Conservation (phyloP, 371 early-diverging fungal species). For the Lichtheimia hyalospora region DNA sequence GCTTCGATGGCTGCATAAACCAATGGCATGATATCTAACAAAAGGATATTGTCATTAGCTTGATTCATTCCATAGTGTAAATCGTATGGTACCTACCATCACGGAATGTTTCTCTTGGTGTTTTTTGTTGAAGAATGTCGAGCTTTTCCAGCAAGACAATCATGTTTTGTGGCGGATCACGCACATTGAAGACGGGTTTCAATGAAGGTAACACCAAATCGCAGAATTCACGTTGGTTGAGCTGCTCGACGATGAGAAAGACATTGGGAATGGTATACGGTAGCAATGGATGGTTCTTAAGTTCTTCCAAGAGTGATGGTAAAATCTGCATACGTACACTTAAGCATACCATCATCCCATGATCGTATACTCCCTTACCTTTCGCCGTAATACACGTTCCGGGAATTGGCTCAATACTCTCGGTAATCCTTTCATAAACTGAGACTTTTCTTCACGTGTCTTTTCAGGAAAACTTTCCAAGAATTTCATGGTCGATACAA, state of each 20-base stretch:
- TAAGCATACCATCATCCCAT: not conserved
- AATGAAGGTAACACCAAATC: constrained; percentile 63
- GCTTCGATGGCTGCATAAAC: constrained; percentile 71
- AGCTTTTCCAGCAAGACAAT: constrained; percentile 67
- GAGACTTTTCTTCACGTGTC: constrained; percentile 73
- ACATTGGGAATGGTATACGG: constrained; percentile 79
- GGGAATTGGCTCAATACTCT: constrained; percentile 75
- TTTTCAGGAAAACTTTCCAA: constrained; percentile 81
- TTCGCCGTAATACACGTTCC: constrained; percentile 63
- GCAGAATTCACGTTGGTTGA: constrained; percentile 66
- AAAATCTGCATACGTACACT: constrained; percentile 53
- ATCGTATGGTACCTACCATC: constrained; percentile 37
- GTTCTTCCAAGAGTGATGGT: constrained; percentile 69
- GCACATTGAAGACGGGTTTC: constrained; percentile 59
- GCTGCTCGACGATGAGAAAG: constrained; percentile 62
- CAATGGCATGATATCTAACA: constrained; percentile 71
- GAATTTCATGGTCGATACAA: constrained; percentile 79
- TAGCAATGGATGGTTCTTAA: constrained; percentile 71
- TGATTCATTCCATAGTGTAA: not conserved
- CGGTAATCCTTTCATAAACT: constrained; percentile 78
- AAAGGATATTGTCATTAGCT: not conserved
- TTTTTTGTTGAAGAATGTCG: constrained; percentile 62
- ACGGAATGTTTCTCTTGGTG: constrained; percentile 58
- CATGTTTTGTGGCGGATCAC: constrained; percentile 65
- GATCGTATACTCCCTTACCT: constrained; percentile 33